Percentiles rank a stretch among this genome's conserved stretches.
Conservation (phyloP, 345 rosid species). For the Citropsis articulata region DNA sequence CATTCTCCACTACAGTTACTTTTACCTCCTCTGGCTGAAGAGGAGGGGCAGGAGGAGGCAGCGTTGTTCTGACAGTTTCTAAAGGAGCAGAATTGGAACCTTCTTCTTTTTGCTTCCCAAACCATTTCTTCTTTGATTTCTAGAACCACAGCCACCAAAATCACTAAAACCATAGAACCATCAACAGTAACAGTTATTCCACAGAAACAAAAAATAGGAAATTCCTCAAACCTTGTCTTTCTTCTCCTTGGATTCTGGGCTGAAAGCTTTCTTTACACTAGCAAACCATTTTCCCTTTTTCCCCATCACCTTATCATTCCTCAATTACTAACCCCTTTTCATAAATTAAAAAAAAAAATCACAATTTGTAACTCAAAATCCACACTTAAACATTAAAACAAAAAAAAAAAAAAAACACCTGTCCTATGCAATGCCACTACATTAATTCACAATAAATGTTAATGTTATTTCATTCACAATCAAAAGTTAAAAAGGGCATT, state of each 20-base stretch:
- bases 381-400: background rate
- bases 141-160: slow-evolving; percentile 11
- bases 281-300: slow-evolving; percentile 92
- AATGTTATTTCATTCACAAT: background rate
- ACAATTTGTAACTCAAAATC: background rate
- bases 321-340: slow-evolving; percentile 9
- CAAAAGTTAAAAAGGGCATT: background rate
- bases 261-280: slow-evolving; percentile 76
- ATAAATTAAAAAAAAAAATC: slow-evolving; percentile 7
- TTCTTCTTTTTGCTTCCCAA: slow-evolving; percentile 42
- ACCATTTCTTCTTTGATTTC: slow-evolving; percentile 49
- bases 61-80: slow-evolving; percentile 23
- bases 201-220: background rate
- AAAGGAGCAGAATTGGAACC: slow-evolving; percentile 31
- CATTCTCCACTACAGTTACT: slow-evolving; percentile 43
- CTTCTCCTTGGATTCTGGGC: slow-evolving; percentile 66
- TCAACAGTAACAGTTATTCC: background rate
- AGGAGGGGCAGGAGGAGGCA: slow-evolving; percentile 38
- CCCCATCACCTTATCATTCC: slow-evolving; percentile 73
- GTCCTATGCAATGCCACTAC: background rate
- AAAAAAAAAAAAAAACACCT: background rate
- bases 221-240: slow-evolving; percentile 40
- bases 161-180: background rate
- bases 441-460: background rate
- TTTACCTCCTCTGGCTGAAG: slow-evolving; percentile 46